Percentiles rank a stretch among this genome's conserved stretches.
These are phyloP conservation scores for Paramecium bursaria DNA, from an alignment of 73 alveolate genomes.

Conservation along the genomic window DNA sequence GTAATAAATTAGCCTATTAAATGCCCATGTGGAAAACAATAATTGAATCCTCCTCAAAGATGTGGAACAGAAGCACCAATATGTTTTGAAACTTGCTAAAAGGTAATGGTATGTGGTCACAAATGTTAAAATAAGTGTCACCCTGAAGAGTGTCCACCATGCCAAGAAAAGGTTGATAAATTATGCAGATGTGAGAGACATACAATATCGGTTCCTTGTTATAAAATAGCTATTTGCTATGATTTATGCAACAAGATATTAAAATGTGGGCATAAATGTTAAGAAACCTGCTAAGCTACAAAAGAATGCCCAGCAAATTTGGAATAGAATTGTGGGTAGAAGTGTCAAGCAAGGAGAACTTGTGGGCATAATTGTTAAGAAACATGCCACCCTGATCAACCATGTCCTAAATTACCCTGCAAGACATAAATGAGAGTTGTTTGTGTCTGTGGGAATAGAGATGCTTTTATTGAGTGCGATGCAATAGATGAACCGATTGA, in stretches of 20 bases:
- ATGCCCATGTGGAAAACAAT: constrained; percentile 91
- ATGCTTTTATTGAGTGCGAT: constrained; percentile 69
- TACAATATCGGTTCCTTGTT: constrained; percentile 73
- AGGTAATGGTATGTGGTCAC: constrained; percentile 88
- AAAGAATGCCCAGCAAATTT: constrained; percentile 43
- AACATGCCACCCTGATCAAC: constrained; percentile 76
- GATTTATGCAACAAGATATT: constrained; percentile 65
- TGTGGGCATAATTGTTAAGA: constrained; percentile 82
- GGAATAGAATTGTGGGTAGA: constrained; percentile 73
- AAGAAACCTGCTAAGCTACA: constrained; percentile 71
- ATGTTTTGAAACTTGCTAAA: constrained; percentile 82
- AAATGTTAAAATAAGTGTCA: constrained; percentile 81
- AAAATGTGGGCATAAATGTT: constrained; percentile 76
- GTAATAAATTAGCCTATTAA: constrained; percentile 82
- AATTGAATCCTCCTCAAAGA: constrained; percentile 86
- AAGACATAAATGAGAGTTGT: constrained; percentile 76
- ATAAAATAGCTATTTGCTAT: constrained; percentile 78
- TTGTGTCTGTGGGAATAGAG: constrained; percentile 81
- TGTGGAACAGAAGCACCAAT: constrained; percentile 87
- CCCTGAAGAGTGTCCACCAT: constrained; percentile 82
- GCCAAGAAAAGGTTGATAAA: constrained; percentile 76
- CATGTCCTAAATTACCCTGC: constrained; percentile 81
- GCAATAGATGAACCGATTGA: constrained; percentile 66
- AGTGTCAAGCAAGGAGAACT: constrained; percentile 67
- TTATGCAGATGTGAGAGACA: constrained; percentile 77